Evolutionary conservation across 495 filamentous ascomycete genomes (phyloP).

Genomic region (Hypoxylon cercidicola): DNA sequence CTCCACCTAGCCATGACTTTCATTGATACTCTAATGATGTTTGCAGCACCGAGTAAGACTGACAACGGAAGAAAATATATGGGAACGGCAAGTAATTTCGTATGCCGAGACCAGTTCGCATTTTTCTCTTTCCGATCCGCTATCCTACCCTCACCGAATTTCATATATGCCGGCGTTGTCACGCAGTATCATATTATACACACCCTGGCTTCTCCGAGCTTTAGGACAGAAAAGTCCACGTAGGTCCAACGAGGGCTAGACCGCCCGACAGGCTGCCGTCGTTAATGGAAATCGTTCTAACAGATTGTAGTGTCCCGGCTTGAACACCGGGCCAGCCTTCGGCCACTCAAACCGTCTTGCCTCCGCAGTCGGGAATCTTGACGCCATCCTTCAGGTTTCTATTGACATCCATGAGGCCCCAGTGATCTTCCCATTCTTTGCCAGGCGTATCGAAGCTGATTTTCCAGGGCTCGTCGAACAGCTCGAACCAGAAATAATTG

Average conservation of each 20-base stretch:
- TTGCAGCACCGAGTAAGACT: constrained; percentile 13
- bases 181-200: background rate
- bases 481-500: constrained; percentile 96
- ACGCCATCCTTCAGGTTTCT: constrained; percentile 87
- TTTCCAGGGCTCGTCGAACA: constrained; percentile 98
- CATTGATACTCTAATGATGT: constrained; percentile 27
- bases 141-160: background rate
- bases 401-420: constrained; percentile 90
- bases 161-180: background rate
- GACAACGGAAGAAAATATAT: constrained; percentile 5
- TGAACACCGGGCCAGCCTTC: background rate
- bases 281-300: background rate
- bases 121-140: background rate
- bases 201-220: background rate
- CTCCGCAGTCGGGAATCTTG: constrained; percentile 88
- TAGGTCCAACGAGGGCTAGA: background rate
- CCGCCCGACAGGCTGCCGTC: background rate
- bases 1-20: constrained; percentile 17
- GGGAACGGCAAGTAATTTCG: background rate
- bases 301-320: background rate
- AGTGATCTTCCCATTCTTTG: constrained; percentile 93
- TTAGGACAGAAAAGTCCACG: background rate
- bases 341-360: constrained; percentile 67
- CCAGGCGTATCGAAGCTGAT: constrained; percentile 71
- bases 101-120: background rate